These are phyloP conservation scores for Sporisorium sorghi DNA, from an alignment of 1,284 basidiomycete genomes.

Conservation along the genomic window DNA sequence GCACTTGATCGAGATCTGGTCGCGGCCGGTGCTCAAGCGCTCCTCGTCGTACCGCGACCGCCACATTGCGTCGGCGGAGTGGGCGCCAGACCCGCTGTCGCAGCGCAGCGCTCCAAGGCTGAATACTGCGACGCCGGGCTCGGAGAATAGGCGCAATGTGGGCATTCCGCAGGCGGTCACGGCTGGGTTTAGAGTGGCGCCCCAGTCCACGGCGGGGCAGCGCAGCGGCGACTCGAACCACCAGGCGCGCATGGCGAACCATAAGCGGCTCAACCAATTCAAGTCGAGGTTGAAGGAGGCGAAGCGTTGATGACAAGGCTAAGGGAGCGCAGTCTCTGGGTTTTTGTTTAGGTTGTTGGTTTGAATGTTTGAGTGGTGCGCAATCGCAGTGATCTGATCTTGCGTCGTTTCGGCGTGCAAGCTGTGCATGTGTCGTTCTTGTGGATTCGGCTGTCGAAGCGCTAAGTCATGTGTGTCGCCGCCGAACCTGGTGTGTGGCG, in stretches of 20 bases:
- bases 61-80: slow-evolving; percentile 58
- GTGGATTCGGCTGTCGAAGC: too few species aligned
- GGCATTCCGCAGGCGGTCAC: slow-evolving; percentile 61
- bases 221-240: slow-evolving; percentile 50
- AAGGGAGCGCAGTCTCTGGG: too few species aligned
- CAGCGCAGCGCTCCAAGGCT: slow-evolving; percentile 20
- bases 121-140: background rate
- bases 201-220: slow-evolving; percentile 47
- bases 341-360: too few species aligned
- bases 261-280: slow-evolving; percentile 62
- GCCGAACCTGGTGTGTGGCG: too few species aligned
- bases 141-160: slow-evolving; percentile 38
- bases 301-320: slow-evolving; percentile 44
- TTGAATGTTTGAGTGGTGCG: too few species aligned
- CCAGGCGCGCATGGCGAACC: slow-evolving; percentile 58
- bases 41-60: slow-evolving; percentile 66
- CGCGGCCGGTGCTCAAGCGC: slow-evolving; percentile 66
- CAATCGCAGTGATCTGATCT: too few species aligned
- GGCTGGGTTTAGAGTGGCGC: slow-evolving; percentile 59
- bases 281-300: slow-evolving; percentile 59
- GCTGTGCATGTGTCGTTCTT: too few species aligned
- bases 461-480: too few species aligned
- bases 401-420: too few species aligned
- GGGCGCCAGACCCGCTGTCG: slow-evolving; percentile 49
- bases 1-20: slow-evolving; percentile 76